Evolutionary conservation across 1,139 yeast genomes (phyloP), one percentile per base, ranked within the genome.

Genomic region (Trichomonascaceae sp.): DNA sequence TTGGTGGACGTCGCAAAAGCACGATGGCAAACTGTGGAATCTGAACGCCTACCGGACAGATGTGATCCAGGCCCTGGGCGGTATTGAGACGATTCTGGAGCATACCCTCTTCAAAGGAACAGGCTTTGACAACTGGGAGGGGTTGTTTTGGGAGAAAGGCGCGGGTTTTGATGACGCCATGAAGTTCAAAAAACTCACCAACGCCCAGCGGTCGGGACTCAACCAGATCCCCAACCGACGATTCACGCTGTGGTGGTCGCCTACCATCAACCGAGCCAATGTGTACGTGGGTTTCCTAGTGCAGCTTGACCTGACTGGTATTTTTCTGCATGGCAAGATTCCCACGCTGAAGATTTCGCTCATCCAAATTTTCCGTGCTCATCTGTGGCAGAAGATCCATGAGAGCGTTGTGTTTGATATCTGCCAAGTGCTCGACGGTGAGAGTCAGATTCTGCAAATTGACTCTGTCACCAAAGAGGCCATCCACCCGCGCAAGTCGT

Each of bases 201-300:
- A 87, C 58, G 99, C 99, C 1, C 99, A 92, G 62, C 66, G 98
- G 49, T 79, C 96, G 2, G 99, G 99, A 54, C 69, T 92, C 45
- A 82, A 93, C 54, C 99, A 92, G 59, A 89, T 92, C 49, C 99
- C 99, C 3, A 92, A 92, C 54, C 77, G 99, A 56, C 70, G 99
- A 30, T 92, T 92, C 52, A 92, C 98, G 0, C 62, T 92, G 29
- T 92, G 99, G 99, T 92, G 99, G 99, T 85, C 97, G 1, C 99
- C 99, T 5, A 92, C 99, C 1, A 92, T 92, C 45, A 92, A 92
- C 48, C 71, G 99, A 46, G 98, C 98, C 4, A 89, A 92, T 50
- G 98, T 92, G 16, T 92, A 92, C 51, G 97, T 92, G 39, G 99
- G 99, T 25, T 92, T 89, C 62, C 67, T 85, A 53, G 98, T 92